Base-by-base conservation (phyloP, 108 stramenopile species). In the Halocafeteria seosinensis region DNA sequence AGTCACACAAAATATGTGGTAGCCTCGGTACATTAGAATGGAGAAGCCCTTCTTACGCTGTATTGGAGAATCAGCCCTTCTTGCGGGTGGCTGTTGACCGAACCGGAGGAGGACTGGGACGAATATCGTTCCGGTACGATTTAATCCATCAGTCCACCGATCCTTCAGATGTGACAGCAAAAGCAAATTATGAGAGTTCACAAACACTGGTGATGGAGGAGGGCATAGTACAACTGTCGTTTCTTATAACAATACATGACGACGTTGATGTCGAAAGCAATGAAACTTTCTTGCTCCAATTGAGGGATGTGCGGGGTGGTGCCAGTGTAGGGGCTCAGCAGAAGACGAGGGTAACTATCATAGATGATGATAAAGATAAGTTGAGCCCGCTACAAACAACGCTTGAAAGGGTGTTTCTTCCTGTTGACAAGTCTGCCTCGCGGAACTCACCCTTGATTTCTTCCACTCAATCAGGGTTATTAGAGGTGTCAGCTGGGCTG, bases 11-110 rank as follows among this genome's bases (percentile, higher is more conserved):
- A 47, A 17, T 47, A 17, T 47, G 42, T 47, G 42, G 42, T 17
- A 17, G n/a, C 42, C 42, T n/a, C 42, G 42, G 42, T 17, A 47
- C 42, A n/a, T n/a, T 47, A n/a, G 17, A 47, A n/a, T 47, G 42
- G 42, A n/a, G 17, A 47, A 21, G 17, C n/a, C 42, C 57, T 13
- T 30, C 17, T 13, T 58, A 58, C 34, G 21, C 32, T 58, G 34
- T 58, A 17, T 34, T 17, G 24, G 57, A 58, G 32, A 21, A 17
- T 13, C 34, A 27, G 57, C 17, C 31, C 17, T 17, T 21, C 32
- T 21, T 58, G 17, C 61, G 61, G 27, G 35, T 62, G 61, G 35
- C 61, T 9, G 61, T 62, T 3, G 26, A 37, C 37, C 61, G 61
- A 3, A 37, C 61, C 8, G 61, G 61, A 3, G 61, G 61, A 25